Evolutionary conservation across 331 rosid species (phyloP).

Genomic region (Cucumis variabilis): DNA sequence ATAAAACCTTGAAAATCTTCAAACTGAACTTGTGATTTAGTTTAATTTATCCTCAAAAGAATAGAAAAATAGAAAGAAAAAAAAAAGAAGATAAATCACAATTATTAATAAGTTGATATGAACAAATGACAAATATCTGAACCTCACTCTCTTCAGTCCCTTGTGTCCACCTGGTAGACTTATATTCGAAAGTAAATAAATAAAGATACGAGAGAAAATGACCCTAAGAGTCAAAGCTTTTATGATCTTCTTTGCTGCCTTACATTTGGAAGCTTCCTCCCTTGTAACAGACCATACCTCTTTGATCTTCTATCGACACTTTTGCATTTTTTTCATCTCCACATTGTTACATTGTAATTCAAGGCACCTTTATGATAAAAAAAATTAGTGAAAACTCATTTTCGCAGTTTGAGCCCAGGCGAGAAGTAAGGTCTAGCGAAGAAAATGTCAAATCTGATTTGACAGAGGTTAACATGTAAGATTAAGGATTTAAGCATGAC

Average conservation of each 20-base stretch:
- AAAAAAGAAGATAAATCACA: too few relatives aligned
- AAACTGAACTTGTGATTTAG: too few relatives aligned
- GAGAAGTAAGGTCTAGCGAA: too few relatives aligned
- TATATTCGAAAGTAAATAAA: background rate
- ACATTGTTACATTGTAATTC: slow-evolving; percentile 63
- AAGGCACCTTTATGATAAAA: slow-evolving; percentile 58
- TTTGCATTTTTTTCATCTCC: slow-evolving; percentile 55
- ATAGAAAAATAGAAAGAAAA: too few relatives aligned
- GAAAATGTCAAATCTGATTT: too few relatives aligned
- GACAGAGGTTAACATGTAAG: too few relatives aligned
- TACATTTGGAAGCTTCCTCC: slow-evolving; percentile 72
- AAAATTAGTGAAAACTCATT: slow-evolving; percentile 24
- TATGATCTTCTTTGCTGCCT: slow-evolving; percentile 76
- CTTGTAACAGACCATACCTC: slow-evolving; percentile 69
- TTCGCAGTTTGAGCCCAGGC: too few relatives aligned
- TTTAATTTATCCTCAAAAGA: too few relatives aligned
- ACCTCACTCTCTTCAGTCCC: slow-evolving; percentile 79
- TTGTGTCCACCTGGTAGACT: slow-evolving; percentile 63
- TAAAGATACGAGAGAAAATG: slow-evolving; percentile 30
- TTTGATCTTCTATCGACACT: slow-evolving; percentile 57
- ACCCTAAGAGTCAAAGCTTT: slow-evolving; percentile 79
- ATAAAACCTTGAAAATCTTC: too few relatives aligned
- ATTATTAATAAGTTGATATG: background rate
- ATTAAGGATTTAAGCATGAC: too few relatives aligned
- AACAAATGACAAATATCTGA: slow-evolving; percentile 51